A percentile compares a stretch with the other conserved stretches of the same genome.
phyloP scores from a whole-genome alignment of 495 filamentous ascomycete genomes.

The Corynascus novoguineensis region DNA sequence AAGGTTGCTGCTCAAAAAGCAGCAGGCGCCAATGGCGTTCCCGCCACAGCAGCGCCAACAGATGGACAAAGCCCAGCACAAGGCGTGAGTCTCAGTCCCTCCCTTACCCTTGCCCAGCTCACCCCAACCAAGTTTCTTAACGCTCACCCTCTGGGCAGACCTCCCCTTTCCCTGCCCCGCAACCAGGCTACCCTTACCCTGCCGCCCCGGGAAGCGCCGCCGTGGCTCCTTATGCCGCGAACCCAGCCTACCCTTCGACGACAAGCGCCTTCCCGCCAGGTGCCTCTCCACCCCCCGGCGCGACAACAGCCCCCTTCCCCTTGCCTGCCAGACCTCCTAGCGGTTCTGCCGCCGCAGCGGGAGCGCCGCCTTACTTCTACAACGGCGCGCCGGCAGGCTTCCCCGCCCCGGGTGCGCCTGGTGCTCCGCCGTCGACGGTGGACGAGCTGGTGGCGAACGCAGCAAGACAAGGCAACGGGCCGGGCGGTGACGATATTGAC shows the following conservation, averaged over 20 bases:
- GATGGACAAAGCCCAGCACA: constrained; percentile 50
- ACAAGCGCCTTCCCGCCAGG: constrained; percentile 30
- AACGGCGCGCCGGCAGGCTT: constrained; percentile 17
- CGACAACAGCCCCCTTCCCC: constrained; percentile 24
- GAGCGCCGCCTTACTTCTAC: constrained; percentile 18
- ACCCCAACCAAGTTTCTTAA: not conserved
- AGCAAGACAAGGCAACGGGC: constrained; percentile 31
- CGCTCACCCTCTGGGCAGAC: constrained; percentile 20
- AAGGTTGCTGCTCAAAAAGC: constrained; percentile 56
- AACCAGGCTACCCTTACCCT: constrained; percentile 34
- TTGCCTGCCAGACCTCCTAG: constrained; percentile 41
- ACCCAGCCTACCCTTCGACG: constrained; percentile 31
- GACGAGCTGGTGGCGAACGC: constrained; percentile 59
- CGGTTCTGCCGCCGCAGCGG: constrained; percentile 10
- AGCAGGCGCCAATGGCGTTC: constrained; percentile 26
- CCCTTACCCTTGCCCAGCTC: constrained; percentile 11
- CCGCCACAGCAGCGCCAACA: constrained; percentile 45
- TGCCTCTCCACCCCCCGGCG: constrained; percentile 20
- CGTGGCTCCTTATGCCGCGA: constrained; percentile 30
- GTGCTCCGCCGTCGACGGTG: constrained; percentile 44
- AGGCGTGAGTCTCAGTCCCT: constrained; percentile 53
- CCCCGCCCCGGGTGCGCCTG: constrained; percentile 16
- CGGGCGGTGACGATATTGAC: constrained; percentile 47
- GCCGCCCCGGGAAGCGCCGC: constrained; percentile 16
- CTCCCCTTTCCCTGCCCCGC: constrained; percentile 41